Evolutionary conservation across 495 filamentous ascomycete species (phyloP).

Genomic region (Tuber indicum): DNA sequence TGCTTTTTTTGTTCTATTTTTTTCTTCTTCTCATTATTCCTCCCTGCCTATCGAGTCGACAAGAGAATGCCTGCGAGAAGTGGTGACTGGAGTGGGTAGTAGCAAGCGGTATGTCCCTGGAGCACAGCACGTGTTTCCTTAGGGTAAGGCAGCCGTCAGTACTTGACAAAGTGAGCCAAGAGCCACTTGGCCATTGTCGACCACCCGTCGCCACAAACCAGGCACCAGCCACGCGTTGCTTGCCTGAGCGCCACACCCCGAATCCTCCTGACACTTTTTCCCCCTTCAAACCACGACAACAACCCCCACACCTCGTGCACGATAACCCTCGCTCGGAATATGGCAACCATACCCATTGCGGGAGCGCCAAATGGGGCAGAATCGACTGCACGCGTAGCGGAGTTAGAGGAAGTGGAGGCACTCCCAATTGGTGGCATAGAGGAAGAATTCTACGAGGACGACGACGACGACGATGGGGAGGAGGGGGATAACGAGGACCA

Average conservation of each 20-base stretch:
- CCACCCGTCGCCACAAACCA: neutral
- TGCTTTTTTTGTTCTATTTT: neutral
- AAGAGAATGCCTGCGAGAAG: neutral
- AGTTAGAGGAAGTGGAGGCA: neutral
- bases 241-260: neutral
- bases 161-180: neutral
- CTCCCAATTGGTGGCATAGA: neutral
- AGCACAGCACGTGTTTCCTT: neutral
- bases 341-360: neutral
- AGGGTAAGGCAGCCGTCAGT: neutral
- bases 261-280: neutral
- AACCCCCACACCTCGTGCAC: neutral
- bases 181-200: neutral
- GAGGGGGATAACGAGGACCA: constrained; percentile 46
- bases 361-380: neutral
- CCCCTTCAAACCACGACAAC: neutral
- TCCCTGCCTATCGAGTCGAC: neutral
- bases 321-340: neutral
- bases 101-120: neutral
- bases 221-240: neutral
- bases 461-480: constrained; percentile 14
- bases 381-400: neutral
- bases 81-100: neutral
- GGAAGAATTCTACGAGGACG: constrained; percentile 2
- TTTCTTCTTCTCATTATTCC: too few species aligned